Percentiles rank a stretch among this genome's conserved stretches.
phyloP scores from a whole-genome alignment of 768 basidiomycete species.

The Rubroboletus pulcherrimus region DNA sequence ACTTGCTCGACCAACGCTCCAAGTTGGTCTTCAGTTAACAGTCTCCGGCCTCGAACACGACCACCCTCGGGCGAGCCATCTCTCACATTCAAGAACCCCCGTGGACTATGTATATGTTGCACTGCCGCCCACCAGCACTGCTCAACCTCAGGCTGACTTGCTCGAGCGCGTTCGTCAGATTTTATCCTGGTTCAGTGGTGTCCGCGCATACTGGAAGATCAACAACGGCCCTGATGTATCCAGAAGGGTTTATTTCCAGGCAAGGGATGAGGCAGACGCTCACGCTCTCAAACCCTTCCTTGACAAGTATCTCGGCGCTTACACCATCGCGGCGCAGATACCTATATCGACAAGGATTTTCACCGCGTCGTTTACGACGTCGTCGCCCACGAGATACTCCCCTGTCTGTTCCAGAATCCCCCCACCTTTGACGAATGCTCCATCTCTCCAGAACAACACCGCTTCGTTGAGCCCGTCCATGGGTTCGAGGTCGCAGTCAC shows the following conservation, averaged over 20 bases:
- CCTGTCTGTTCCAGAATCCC: background rate
- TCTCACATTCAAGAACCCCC: background rate
- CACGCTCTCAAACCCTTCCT: background rate
- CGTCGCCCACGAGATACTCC: background rate
- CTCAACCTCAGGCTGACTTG: background rate
- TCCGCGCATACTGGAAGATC: background rate
- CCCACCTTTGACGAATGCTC: background rate
- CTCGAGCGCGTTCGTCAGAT: background rate
- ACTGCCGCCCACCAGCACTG: background rate
- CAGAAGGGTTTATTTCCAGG: background rate
- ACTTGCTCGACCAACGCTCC: background rate
- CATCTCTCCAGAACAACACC: background rate
- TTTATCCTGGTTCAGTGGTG: background rate
- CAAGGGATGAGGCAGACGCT: background rate
- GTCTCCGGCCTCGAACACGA: too few relatives aligned
- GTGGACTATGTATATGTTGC: background rate
- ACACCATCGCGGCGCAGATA: background rate
- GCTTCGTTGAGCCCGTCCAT: background rate
- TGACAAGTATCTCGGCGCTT: background rate
- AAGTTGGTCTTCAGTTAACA: background rate
- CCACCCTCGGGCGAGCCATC: too few relatives aligned
- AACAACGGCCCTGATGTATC: background rate
- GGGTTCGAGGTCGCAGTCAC: background rate
- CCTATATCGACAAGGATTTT: background rate
- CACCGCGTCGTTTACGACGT: background rate